A percentile compares a stretch with the other conserved stretches of the same genome.
phyloP scores from a whole-genome alignment of 331 rosid genomes.

The Stylosanthes scabra region DNA sequence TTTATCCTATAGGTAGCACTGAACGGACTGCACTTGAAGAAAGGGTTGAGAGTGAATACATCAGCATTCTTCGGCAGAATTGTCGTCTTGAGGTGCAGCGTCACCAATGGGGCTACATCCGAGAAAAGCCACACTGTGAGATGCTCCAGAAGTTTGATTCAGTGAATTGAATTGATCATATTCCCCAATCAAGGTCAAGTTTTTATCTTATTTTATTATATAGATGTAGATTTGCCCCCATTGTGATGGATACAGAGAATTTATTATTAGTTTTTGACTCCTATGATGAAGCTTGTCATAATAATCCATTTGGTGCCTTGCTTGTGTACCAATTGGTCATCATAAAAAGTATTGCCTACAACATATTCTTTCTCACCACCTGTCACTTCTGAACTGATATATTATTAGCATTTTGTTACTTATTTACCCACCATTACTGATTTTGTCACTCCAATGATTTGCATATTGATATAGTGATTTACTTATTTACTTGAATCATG shows the following conservation, averaged over 20 bases:
- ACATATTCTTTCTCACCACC: neutral
- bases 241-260: conserved; percentile 33
- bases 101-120: conserved; percentile 85
- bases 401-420: neutral
- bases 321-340: neutral
- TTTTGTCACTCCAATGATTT: neutral
- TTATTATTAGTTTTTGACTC: neutral
- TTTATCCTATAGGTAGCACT: conserved; percentile 51
- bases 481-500: neutral
- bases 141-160: conserved; percentile 63
- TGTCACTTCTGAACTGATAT: neutral
- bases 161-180: conserved; percentile 50
- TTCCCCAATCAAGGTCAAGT: conserved; percentile 44
- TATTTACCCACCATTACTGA: neutral
- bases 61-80: conserved; percentile 69
- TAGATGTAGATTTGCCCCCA: conserved; percentile 42
- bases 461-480: neutral
- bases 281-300: neutral
- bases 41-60: conserved; percentile 77
- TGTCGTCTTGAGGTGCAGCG: conserved; percentile 89
- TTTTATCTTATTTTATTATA: conserved; percentile 36
- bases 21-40: conserved; percentile 60
- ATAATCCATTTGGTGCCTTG: conserved; percentile 4
- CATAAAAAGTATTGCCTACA: neutral
- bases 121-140: conserved; percentile 88